Evolutionary conservation across 495 filamentous ascomycete species (phyloP), one percentile per base, ranked within the genome.

Genomic region (Penicilliopsis zonata): DNA sequence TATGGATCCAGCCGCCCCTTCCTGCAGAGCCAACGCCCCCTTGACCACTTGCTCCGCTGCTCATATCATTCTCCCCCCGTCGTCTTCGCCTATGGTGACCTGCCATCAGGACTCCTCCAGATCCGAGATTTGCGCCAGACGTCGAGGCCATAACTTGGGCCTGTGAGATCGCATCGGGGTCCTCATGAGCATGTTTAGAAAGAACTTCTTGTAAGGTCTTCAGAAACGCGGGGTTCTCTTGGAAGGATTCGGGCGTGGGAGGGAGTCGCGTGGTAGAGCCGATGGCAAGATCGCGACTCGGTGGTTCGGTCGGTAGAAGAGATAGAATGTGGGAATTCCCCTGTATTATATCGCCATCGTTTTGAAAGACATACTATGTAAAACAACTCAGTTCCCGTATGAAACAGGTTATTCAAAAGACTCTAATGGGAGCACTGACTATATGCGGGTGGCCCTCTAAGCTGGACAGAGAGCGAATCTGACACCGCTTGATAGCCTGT

Each of bases 1-100:
- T 66, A 65, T 98, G 90, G 12, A 94, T 71, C 65, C 80, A 90
- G 0, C 90, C 90, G 13, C 88, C 90, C 32, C 80, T 61, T 0
- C 84, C 86, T 1, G 68, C 85, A 10, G 84, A 82, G 2, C 87
- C 88, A 16, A 70, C 74, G 18, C 86, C 87, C 15, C 87, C 87
- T 46, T 92, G 83, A 2, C 66, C 69, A 45, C 78, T 90, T 2
- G 84, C 84, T 18, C 78, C 82, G 5, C 84, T 79, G 8, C 76
- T 78, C 1, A 78, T 82, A 36, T 68, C 67, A 29, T 58, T 69
- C 2, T 52, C 59, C 12, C 60, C 58, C 24, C 61, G 67, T 7
- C 50, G 46, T 43, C 43, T 53, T 6, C 37, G 41, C 30, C 45
- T 35, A 5, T 55, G 63, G 31, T 63, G 55, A 13, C 52, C 49